Base-by-base conservation (phyloP, 768 basidiomycete species). In the Mrakia blollopis region DNA sequence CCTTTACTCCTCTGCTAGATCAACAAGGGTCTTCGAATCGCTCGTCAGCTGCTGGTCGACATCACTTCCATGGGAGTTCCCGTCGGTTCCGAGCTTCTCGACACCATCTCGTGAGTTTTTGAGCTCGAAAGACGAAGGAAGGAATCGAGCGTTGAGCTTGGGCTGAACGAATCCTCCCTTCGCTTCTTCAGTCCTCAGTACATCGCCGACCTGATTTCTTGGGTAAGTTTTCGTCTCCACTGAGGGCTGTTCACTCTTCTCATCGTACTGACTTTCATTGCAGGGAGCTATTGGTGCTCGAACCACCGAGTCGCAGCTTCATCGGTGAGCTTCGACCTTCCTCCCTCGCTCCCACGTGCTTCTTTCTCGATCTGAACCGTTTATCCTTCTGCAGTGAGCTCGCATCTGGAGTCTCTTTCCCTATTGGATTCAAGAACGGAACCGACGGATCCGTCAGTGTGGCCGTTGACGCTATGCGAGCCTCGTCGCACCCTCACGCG, bases 361-460 rank as follows among this genome's bases (percentile, higher is more conserved):
- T 44, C 30, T 37, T 57, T 6, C 13, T 54, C 50, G 14, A n/a
- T 5, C 32, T 13, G 14, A 41, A n/a, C n/a, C n/a, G 32, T 18
- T 57, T 54, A 23, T 9, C 30, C 25, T 47, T 41, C 18, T 13
- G 11, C 72, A 77, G 77, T 39, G 77, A 78, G 47, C 68, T 78
- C n/a, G 94, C 94, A 7, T 94, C 92, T 5, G 96, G 95, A 81
- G 91, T 92, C 35, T 97, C 95, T 72, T 98, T 97, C 90, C 95
- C 97, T 30, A 93, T 98, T 79, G 86, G 94, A 13, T 99, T 99
- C 90, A 99, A 99, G 85, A 99, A 99, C 83, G 96, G 97, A 73
- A 99, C 97, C 4, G 96, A 98, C 83, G 97, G 97, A 74, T 82
- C 83, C 78, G 90, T 98, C 69, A 85, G 88, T 0, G 93, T 98